phyloP scores from a whole-genome alignment of 306 rosid species.

The Citrullus mucosospermus region DNA sequence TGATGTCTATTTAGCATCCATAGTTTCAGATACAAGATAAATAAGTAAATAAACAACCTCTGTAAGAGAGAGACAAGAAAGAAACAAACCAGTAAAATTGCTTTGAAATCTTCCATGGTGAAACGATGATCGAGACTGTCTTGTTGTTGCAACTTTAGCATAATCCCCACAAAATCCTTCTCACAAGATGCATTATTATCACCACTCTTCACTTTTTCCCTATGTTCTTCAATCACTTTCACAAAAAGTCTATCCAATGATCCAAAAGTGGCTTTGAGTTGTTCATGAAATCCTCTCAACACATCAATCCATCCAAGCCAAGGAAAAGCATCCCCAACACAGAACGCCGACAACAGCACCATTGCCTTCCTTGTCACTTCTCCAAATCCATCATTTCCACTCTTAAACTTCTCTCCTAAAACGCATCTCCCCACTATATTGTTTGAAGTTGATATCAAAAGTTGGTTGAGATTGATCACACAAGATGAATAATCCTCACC shows the following conservation, averaged over 20 bases:
- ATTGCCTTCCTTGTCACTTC: neutral
- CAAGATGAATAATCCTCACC: neutral
- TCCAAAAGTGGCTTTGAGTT: neutral
- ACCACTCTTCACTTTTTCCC: neutral
- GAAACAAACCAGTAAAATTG: conserved; percentile 7
- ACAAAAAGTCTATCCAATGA: conserved; percentile 18
- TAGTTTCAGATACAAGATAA: no score
- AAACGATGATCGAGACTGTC: neutral
- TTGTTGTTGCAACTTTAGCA: conserved; percentile 10
- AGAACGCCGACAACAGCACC: neutral
- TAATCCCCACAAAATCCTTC: conserved; percentile 9
- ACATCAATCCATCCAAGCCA: conserved; percentile 26
- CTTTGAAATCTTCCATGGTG: conserved; percentile 9
- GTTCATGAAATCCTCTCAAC: conserved; percentile 9
- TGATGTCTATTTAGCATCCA: no score
- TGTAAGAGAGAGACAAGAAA: neutral
- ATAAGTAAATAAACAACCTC: no score
- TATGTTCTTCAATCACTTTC: conserved; percentile 20
- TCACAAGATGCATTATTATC: neutral
- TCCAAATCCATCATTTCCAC: neutral
- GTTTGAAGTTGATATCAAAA: neutral
- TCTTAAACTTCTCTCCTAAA: conserved; percentile 1
- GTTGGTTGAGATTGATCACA: neutral
- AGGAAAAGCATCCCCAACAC: conserved; percentile 27
- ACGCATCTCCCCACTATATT: neutral